Evolutionary conservation across 352 stramenopile species (phyloP), one percentile per base, ranked within the genome.

Genomic region (Pythium brassicae): DNA sequence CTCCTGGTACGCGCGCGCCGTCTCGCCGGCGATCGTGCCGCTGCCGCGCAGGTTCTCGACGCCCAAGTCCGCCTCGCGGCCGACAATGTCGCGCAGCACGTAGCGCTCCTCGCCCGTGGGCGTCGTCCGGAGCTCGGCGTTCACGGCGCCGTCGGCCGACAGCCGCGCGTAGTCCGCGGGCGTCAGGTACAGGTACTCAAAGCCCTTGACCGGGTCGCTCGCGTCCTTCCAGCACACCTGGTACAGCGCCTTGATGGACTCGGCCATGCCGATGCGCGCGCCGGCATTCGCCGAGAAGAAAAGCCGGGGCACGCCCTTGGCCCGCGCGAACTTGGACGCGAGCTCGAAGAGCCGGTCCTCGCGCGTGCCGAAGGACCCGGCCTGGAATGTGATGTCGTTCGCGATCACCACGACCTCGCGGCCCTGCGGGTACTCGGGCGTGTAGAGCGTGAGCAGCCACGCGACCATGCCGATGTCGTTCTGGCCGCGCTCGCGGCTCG

Each of bases 381-480:
- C 97, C 72, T 99, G 98, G 77, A 97, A 92, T 27, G 97, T 99
- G 68, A 99, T 99, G 67, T 99, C 98, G 76, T 99, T 99, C 45
- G 97, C 91, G 79, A 99, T 99, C 48, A 99, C 72, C 19, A 99
- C 83, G 40, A 99, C 72, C 78, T 99, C 90, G 51, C 97, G 93
- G 43, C 97, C 96, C 53, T 95, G 76, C 17, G 92, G 96, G 77
- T 97, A 99, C 82, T 99, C 97, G 1, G 98, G 94, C 47, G 98
- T 99, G 73, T 97, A 97, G 23, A 99, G 65, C 55, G 86, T 98
- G 57, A 99, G 83, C 57, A 98, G 69, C 98, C 98, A 99, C 25
- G 97, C 98, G 55, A 99, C 97, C 97, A 99, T 99, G 56, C 97
- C 97, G 52, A 99, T 97, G 78, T 98, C 80, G 80, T 99, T 99